These are phyloP conservation scores for Nissolia schottii DNA, from an alignment of 306 rosid genomes.

Conservation along the genomic window DNA sequence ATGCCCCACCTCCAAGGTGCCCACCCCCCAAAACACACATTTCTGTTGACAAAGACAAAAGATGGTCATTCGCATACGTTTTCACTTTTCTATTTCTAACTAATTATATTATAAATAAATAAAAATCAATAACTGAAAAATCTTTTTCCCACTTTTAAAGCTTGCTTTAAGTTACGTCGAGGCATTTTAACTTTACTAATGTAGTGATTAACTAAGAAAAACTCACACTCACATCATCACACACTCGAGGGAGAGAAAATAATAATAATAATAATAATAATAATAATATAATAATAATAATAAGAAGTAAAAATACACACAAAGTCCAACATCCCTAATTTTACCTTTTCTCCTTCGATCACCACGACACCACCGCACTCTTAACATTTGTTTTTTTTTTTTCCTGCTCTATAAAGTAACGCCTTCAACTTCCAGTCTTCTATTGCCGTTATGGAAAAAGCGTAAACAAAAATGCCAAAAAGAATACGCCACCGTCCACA, in stretches of 20 bases:
- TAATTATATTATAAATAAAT: not conserved
- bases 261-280: too few species aligned
- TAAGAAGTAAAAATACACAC: not conserved
- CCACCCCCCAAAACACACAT: conserved; percentile 3
- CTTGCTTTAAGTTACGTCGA: not conserved
- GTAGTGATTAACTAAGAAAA: not conserved
- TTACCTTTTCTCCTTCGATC: not conserved
- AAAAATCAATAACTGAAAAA: not conserved
- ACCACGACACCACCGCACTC: not conserved
- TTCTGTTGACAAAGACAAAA: conserved; percentile 36
- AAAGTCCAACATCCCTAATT: conserved; percentile 21
- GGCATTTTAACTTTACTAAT: conserved; percentile 2
- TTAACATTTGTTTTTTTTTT: not conserved
- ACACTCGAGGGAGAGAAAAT: too few species aligned
- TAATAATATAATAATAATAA: too few species aligned
- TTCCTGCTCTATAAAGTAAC: not conserved
- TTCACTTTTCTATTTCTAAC: conserved; percentile 22
- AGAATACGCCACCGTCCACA: not conserved
- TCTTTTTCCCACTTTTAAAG: not conserved
- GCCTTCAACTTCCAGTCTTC: conserved; percentile 13
- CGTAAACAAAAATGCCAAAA: not conserved
- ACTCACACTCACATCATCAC: too few species aligned
- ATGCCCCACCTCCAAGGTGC: conserved; percentile 38
- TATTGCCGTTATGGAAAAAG: not conserved
- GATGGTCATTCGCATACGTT: conserved; percentile 29